Percentiles rank a stretch among this genome's conserved stretches.
These are phyloP conservation scores for Rhizomucor miehei DNA, from an alignment of 371 early-diverging fungal species.

Conservation along the genomic window DNA sequence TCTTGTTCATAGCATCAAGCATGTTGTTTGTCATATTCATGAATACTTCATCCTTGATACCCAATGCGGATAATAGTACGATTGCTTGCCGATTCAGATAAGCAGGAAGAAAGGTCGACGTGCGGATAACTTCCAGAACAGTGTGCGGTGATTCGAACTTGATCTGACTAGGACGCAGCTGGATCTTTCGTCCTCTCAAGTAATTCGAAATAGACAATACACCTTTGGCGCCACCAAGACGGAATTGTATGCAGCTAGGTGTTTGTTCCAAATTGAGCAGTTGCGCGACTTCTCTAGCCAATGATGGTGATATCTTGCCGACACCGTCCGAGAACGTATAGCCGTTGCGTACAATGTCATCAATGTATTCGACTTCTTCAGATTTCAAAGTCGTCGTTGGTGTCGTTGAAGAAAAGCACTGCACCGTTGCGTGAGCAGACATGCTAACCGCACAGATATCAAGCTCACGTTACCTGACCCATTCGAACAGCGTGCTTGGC, in stretches of 20 bases:
- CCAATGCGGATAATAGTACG: constrained; percentile 61
- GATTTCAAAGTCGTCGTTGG: constrained; percentile 37
- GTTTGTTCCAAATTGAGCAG: constrained; percentile 44
- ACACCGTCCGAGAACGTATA: constrained; percentile 83
- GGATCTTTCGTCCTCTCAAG: constrained; percentile 27
- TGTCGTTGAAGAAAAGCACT: constrained; percentile 67
- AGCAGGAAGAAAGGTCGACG: constrained; percentile 52
- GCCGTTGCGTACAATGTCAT: constrained; percentile 55
- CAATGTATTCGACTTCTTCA: constrained; percentile 42
- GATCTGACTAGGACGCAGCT: constrained; percentile 65
- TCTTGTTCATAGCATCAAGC: constrained; percentile 37
- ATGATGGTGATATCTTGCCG: constrained; percentile 60
- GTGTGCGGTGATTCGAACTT: constrained; percentile 65
- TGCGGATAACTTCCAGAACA: constrained; percentile 63
- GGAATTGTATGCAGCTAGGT: constrained; percentile 81
- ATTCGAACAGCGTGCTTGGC: constrained; percentile 75
- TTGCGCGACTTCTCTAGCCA: constrained; percentile 55
- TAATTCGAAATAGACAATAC: constrained; percentile 43
- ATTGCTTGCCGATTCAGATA: constrained; percentile 78
- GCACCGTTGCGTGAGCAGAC: background rate
- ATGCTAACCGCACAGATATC: background rate
- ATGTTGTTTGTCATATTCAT: constrained; percentile 46
- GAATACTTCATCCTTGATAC: constrained; percentile 58
- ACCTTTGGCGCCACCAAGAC: constrained; percentile 83
- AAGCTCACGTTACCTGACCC: constrained; percentile 50